Conservation (phyloP, 495 filamentous ascomycete species). For the Xylaria cubensis region DNA sequence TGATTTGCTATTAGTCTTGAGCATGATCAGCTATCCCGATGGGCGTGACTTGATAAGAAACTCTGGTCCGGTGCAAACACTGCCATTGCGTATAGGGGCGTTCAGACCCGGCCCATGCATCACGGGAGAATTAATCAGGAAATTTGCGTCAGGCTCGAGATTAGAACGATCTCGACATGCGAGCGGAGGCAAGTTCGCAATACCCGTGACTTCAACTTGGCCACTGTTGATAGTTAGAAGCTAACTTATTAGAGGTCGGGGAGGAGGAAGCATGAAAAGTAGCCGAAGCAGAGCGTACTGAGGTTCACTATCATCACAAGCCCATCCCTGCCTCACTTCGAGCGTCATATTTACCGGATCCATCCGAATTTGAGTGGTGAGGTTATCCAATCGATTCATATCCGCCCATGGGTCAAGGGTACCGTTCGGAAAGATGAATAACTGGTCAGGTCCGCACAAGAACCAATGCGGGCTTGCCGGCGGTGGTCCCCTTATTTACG, state of each 20-base stretch:
- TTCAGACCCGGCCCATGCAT: slow-evolving; percentile 2
- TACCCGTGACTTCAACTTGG: slow-evolving; percentile 1
- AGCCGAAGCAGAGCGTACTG: not conserved
- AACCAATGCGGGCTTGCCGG: slow-evolving; percentile 5
- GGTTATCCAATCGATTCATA: not conserved
- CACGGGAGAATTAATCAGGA: slow-evolving; percentile 16
- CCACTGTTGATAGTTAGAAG: not conserved
- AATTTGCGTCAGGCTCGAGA: slow-evolving; percentile 17
- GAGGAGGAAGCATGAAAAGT: not conserved
- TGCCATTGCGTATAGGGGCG: not conserved
- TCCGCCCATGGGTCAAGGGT: not conserved
- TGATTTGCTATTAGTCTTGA: not conserved
- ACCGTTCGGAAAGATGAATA: slow-evolving; percentile 15
- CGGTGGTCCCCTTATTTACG: not conserved
- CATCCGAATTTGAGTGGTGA: slow-evolving; percentile 11
- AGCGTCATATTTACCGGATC: slow-evolving; percentile 16
- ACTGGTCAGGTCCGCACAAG: slow-evolving; percentile 11
- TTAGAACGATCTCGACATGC: not conserved
- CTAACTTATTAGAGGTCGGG: not conserved
- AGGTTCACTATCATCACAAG: not conserved
- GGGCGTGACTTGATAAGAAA: not conserved
- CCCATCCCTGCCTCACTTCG: slow-evolving; percentile 1
- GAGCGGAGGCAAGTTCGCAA: not conserved
- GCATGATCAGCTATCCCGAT: not conserved
- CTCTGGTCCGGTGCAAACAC: slow-evolving; percentile 13